Evolutionary conservation across 2,329 filamentous ascomycete genomes (phyloP).

Genomic region (Alternaria gaisen): DNA sequence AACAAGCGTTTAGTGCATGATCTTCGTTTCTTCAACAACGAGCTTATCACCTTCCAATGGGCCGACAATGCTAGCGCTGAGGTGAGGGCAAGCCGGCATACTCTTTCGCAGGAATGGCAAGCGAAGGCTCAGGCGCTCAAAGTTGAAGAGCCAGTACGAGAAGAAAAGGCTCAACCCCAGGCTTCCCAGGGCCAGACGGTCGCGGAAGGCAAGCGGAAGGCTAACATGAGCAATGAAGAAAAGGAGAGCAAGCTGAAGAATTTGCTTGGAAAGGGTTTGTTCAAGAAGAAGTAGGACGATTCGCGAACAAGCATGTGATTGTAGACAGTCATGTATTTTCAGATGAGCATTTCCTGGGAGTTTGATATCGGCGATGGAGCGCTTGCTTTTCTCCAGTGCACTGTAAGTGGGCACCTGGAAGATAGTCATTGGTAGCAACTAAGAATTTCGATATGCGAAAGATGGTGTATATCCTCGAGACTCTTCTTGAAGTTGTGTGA

Average conservation of each 20-base stretch:
- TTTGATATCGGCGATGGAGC: not conserved
- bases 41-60: conserved; percentile 82
- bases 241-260: conserved; percentile 54
- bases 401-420: not conserved
- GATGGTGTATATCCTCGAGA: not conserved
- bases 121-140: conserved; percentile 72
- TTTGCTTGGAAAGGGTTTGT: conserved; percentile 47
- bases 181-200: conserved; percentile 27
- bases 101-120: conserved; percentile 67
- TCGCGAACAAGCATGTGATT: not conserved
- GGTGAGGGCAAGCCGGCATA: conserved; percentile 62
- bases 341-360: conserved; percentile 11
- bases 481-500: not conserved
- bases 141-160: conserved; percentile 62
- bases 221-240: conserved; percentile 41
- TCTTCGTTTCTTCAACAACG: conserved; percentile 73
- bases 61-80: conserved; percentile 67
- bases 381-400: not conserved
- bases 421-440: not conserved
- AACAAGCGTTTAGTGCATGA: conserved; percentile 72
- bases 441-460: not conserved
- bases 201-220: conserved; percentile 45
- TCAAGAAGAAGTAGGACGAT: conserved; percentile 39
- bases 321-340: not conserved
- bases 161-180: conserved; percentile 18